These are phyloP conservation scores for Coemansia guatemalensis DNA, from an alignment of 192 early-diverging fungal genomes.

Conservation along the genomic window DNA sequence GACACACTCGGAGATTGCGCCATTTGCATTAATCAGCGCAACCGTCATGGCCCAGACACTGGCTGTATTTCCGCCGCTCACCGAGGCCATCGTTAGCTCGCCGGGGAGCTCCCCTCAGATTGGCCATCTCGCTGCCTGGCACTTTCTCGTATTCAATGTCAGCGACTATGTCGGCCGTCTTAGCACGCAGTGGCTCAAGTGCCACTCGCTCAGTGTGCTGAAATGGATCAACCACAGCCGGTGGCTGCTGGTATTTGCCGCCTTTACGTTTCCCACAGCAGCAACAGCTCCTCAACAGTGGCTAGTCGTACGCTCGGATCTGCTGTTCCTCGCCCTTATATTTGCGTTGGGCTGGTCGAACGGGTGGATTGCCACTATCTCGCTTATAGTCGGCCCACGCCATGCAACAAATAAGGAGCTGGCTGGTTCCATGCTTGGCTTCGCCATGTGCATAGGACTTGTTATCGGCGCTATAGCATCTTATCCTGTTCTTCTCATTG, in stretches of 20 bases:
- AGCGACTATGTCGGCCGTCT: conserved; percentile 71
- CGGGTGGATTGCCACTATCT: conserved; percentile 63
- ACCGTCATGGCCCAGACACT: conserved; percentile 67
- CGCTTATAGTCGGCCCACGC: conserved; percentile 62
- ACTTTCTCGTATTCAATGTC: conserved; percentile 72
- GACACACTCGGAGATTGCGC: conserved; percentile 23
- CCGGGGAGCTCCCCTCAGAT: conserved; percentile 22
- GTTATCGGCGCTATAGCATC: conserved; percentile 61
- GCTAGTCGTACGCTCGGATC: conserved; percentile 35
- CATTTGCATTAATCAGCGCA: conserved; percentile 44
- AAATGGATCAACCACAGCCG: conserved; percentile 41
- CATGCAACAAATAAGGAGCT: conserved; percentile 56
- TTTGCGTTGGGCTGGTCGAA: conserved; percentile 64
- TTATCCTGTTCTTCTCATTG: conserved; percentile 39
- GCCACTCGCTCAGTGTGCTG: conserved; percentile 23
- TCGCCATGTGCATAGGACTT: conserved; percentile 65
- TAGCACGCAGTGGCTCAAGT: conserved; percentile 50
- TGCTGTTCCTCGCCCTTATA: conserved; percentile 52
- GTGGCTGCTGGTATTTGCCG: conserved; percentile 47
- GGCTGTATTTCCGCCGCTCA: conserved; percentile 73
- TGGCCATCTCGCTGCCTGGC: conserved; percentile 57
- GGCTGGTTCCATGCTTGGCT: conserved; percentile 69
- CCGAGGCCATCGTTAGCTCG: conserved; percentile 59
- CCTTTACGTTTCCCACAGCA: conserved; percentile 55
- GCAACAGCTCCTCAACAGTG: conserved; percentile 13